Base-by-base conservation (phyloP, 2,329 filamentous ascomycete genomes). In the Blastomyces percursus region DNA sequence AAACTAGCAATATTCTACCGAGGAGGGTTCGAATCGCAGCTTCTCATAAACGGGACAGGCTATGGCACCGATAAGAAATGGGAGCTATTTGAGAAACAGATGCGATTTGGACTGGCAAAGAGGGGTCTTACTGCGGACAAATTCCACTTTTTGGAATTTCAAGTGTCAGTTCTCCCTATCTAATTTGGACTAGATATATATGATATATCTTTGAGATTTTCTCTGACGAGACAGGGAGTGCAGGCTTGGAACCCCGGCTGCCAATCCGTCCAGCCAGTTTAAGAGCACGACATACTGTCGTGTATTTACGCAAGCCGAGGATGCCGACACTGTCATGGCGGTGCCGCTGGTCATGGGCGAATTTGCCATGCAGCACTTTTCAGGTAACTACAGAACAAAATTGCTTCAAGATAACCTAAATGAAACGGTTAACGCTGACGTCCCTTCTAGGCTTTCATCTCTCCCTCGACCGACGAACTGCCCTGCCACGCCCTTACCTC, bases 111-210 rank as follows among this genome's bases (percentile, higher is more conserved):
- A 3, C 71, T 83, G 16, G 67, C 75, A n/a, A 70, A 77, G 35
- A 73, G 72, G 1, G 70, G 63, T n/a, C 51, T 75, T 5, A 62
- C 73, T 5, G 62, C 73, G 30, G 71, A 78, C 24, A 71, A 77
- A 42, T 75, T 82, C 54, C 77, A 82, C 61, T 69, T 80, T 2
- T 72, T 84, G n/a, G 80, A 83, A 46, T 83, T 84, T 60, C 81
- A 83, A 68, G 69, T 77, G 67, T 74, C 68, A 61, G 63, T 60
- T 35, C 14, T n/a, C 35, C 9, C 19, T 16, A 3, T 35, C 19
- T 54, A 27, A 19, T 32, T 54, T 21, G n/a, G 21, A 19, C 52
- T 4, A 4, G 2, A 30, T 30, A 32, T 54, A 27, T n/a, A 44
- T 44, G n/a, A 44, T 44, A 44, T 44, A 4, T 19, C 1, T 19